A percentile compares a stretch with the other conserved stretches of the same genome.
These are phyloP conservation scores for Porcisia deanei DNA, from an alignment of 208 protist species.

Conservation along the genomic window DNA sequence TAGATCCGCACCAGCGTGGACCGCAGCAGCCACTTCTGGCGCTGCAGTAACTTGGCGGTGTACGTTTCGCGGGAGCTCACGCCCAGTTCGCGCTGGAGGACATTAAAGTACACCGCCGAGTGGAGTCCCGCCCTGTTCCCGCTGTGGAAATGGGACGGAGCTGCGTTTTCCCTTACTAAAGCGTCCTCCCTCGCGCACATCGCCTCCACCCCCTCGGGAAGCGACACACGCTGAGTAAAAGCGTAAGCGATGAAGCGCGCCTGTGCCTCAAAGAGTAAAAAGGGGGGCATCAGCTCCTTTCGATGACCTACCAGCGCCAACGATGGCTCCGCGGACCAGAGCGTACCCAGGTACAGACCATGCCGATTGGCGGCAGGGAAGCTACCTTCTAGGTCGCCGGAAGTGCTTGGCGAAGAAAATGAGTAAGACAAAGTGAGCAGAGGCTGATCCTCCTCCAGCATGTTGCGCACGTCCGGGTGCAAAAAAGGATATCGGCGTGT, in stretches of 20 bases:
- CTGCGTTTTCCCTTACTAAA: slow-evolving; percentile 41
- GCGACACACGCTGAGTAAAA: slow-evolving; percentile 62
- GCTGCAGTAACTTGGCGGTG: slow-evolving; percentile 57
- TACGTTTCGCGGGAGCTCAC: slow-evolving; percentile 82
- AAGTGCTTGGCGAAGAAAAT: not conserved
- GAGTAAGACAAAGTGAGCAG: slow-evolving; percentile 12
- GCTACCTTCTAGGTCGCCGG: not conserved
- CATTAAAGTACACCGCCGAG: slow-evolving; percentile 86
- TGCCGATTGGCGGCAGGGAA: slow-evolving; percentile 5
- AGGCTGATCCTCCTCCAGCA: slow-evolving; percentile 51
- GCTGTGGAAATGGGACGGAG: slow-evolving; percentile 42
- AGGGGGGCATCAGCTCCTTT: slow-evolving; percentile 73
- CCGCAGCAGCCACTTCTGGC: slow-evolving; percentile 65
- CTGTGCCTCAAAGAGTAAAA: slow-evolving; percentile 86
- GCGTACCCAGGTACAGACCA: slow-evolving; percentile 80
- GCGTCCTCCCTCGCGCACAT: slow-evolving; percentile 38
- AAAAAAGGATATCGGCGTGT: slow-evolving; percentile 78
- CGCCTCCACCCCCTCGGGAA: slow-evolving; percentile 39
- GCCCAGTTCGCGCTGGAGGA: slow-evolving; percentile 75
- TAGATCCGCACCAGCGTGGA: slow-evolving; percentile 67
- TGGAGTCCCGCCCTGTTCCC: slow-evolving; percentile 59
- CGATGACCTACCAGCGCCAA: slow-evolving; percentile 86
- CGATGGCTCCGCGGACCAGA: slow-evolving; percentile 55
- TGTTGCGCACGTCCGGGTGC: slow-evolving; percentile 51
- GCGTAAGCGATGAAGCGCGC: slow-evolving; percentile 79